Evolutionary conservation across 192 early-diverging fungal genomes (phyloP), one percentile per base, ranked within the genome.

Genomic region (Podila minutissima): DNA sequence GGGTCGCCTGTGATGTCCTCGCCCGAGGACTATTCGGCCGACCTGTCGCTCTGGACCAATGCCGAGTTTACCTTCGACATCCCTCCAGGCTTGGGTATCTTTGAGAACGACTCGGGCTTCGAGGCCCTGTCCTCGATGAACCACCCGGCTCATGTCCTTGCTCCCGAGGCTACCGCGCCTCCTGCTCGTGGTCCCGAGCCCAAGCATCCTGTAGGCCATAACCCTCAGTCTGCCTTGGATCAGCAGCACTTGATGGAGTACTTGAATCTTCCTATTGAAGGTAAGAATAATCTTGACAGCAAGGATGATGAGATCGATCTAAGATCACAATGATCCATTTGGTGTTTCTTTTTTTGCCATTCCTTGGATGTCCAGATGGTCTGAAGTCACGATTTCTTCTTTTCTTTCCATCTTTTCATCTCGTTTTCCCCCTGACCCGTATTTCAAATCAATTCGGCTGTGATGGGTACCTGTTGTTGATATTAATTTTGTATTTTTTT

Each of bases 21-120:
- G 35, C 77, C 67, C 20, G 86, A 91, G 64, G 91, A 92, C 72
- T 86, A 90, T 51, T 88, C 90, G 71, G 86, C 90, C 59, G 91
- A 92, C 62, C 85, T 92, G 71, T 85, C 90, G 20, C 83, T 92
- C 55, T 94, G 89, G 85, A 82, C 91, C 53, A 90, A 91, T 64
- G 88, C 89, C 28, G 90, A 94, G 82, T 94, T 92, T 71, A 87
- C 86, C 38, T 88, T 90, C n/a, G 91, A 94, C 74, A 83, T 86
- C 20, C 82, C 84, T 38, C 87, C 87, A 41, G 87, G 87, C 51
- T 75, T 83, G n/a, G 85, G 87, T 29, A 83, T 88, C 72, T 85
- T 77, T 77, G 86, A 88, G 29, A 75, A 85, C 35, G 82, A 87
- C 49, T 74, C 78, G 33, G 77, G 77, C 0, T 81, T 81, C 41